These are phyloP conservation scores for Hypoxylon rubiginosum DNA, from an alignment of 2,329 filamentous ascomycete species.

Conservation along the genomic window DNA sequence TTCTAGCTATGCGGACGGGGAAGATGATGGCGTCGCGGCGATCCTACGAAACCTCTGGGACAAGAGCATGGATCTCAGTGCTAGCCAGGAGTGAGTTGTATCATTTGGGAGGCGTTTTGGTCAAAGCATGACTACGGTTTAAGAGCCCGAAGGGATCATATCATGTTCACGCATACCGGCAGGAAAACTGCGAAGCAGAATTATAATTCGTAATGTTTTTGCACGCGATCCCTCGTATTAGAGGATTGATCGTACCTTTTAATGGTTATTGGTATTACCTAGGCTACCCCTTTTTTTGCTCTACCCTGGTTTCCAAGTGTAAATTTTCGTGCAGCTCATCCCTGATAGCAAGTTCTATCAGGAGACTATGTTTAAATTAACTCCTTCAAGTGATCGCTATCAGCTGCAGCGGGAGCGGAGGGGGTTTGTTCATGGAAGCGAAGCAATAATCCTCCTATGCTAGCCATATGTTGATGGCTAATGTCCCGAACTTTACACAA, in stretches of 20 bases:
- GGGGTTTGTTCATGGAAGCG: not conserved
- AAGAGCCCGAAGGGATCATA: not conserved
- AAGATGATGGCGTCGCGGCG: slow-evolving; percentile 64
- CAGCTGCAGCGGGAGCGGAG: not conserved
- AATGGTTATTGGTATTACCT: not conserved
- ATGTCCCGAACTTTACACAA: too few relatives aligned
- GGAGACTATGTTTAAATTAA: not conserved
- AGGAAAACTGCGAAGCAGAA: slow-evolving; percentile 14
- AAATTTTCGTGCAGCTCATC: not conserved
- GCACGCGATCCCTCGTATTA: not conserved
- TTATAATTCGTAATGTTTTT: slow-evolving; percentile 38
- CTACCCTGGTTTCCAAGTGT: not conserved
- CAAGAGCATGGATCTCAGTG: slow-evolving; percentile 69
- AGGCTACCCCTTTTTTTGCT: not conserved
- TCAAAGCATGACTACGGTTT: slow-evolving; percentile 18
- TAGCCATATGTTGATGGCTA: too few relatives aligned
- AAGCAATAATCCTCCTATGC: too few relatives aligned
- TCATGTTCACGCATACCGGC: slow-evolving; percentile 22
- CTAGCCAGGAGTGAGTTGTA: slow-evolving; percentile 65
- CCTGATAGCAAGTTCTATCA: not conserved
- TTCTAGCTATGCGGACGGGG: slow-evolving; percentile 62
- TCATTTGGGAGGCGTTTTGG: slow-evolving; percentile 29
- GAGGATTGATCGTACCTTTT: not conserved
- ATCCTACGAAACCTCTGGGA: slow-evolving; percentile 73
- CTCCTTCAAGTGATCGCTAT: not conserved